phyloP scores from a whole-genome alignment of 768 basidiomycete species.

The Russula griseocarnosa region DNA sequence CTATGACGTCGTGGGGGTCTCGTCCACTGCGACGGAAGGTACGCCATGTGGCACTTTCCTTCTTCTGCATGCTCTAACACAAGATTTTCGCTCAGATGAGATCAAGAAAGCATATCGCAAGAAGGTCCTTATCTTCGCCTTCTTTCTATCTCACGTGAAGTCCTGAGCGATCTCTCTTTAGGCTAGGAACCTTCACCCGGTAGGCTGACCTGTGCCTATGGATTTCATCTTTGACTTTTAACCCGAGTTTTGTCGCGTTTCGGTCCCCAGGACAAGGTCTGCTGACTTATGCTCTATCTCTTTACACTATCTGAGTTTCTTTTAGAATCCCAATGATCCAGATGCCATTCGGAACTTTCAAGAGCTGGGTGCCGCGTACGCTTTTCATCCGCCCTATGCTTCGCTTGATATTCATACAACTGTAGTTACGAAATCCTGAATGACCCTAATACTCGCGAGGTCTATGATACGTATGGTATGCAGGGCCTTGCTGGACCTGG shows the following conservation, averaged over 20 bases:
- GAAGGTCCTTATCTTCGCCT: constrained; percentile 54
- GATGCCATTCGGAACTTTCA: constrained; percentile 80
- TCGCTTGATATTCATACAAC: background rate
- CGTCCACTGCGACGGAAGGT: constrained; percentile 70
- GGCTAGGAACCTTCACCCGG: constrained; percentile 88
- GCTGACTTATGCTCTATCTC: background rate
- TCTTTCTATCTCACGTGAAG: constrained; percentile 25
- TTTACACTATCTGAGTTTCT: background rate
- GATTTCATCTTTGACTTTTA: constrained; percentile 17
- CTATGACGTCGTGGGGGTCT: constrained; percentile 81
- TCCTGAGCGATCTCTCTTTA: constrained; percentile 35
- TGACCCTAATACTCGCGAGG: constrained; percentile 60
- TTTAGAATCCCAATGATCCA: constrained; percentile 84
- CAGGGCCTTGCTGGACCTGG: constrained; percentile 54
- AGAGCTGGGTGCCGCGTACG: constrained; percentile 83
- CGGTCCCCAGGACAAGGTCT: constrained; percentile 60
- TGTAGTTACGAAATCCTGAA: constrained; percentile 77
- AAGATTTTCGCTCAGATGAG: constrained; percentile 48
- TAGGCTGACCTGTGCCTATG: constrained; percentile 38
- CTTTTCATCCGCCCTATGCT: constrained; percentile 26
- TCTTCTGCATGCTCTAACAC: constrained; percentile 26
- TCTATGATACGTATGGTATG: constrained; percentile 73
- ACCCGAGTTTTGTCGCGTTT: constrained; percentile 19
- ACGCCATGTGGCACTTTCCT: constrained; percentile 27
- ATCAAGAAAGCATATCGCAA: constrained; percentile 93